Evolutionary conservation across 2,329 filamentous ascomycete species (phyloP), one percentile per base, ranked within the genome.

Genomic region (Calonectria pseudoturangicola): DNA sequence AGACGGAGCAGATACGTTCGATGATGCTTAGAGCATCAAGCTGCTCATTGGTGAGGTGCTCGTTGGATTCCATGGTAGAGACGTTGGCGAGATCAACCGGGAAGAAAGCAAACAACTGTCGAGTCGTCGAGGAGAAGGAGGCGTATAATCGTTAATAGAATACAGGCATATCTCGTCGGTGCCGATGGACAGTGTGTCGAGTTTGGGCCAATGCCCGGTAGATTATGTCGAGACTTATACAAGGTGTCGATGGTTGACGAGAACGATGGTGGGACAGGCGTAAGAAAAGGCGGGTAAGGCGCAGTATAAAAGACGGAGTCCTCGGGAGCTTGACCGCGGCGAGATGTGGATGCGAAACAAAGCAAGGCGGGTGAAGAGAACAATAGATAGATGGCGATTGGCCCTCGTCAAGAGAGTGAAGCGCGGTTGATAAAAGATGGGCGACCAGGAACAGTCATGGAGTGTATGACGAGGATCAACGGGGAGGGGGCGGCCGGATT

Each of bases 1-100:
- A 83, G 9, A 92, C 88, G 0, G 94, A 96, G 79, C 92, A 91
- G 18, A 89, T 85, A 62, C 94, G 89, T 82, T 95, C 93, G 60
- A 93, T 89, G 69, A 89, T 83, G 74, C 86, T 90, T 75, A 96
- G 88, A 54, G 88, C 88, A 41, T 85, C 78, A 65, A 92, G 83
- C 79, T 91, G 85, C n/a, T 70, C 75, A 30, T 76, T 10, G 12
- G n/a, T 70, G 65, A 73, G 73, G 60, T 21, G 67, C 10, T 72
- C 72, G 39, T 63, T 47, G 58, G 25, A 39, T 33, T 63, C 41
- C 41, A 71, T 58, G 39, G 10, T 50, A 33, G 27, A 33, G 56
- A 43, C 25, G 39, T 51, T 60, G 54, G 21, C n/a, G 25, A 58
- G n/a, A 36, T 41, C 39, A n/a, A 25, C 30, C 54, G 16, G 12